Percentiles rank a stretch among this genome's conserved stretches.
These are phyloP conservation scores for Pythium aristosporum DNA, from an alignment of 352 stramenopile genomes.

Conservation along the genomic window DNA sequence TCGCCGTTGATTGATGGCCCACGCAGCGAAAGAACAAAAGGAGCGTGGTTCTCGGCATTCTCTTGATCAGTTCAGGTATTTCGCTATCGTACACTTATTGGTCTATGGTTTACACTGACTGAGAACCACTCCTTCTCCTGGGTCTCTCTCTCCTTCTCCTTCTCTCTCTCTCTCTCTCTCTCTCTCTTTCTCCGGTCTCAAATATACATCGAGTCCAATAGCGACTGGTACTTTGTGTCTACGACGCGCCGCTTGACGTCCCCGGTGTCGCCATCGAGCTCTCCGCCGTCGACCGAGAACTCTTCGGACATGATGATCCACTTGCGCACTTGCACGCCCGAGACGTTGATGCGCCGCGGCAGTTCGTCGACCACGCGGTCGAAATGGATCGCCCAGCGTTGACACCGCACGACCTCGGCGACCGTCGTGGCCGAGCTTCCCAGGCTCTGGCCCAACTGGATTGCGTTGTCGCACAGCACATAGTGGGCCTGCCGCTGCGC, in stretches of 20 bases:
- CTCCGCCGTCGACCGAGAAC: conserved; percentile 65
- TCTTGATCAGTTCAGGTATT: conserved; percentile 16
- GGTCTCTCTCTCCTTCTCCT: background rate
- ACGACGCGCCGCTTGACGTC: conserved; percentile 61
- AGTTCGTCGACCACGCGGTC: conserved; percentile 60
- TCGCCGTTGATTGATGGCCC: no score
- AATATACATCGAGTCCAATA: conserved; percentile 76
- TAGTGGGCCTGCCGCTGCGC: conserved; percentile 5
- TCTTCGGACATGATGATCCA: conserved; percentile 77
- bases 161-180: conserved; percentile 1
- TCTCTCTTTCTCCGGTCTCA: conserved; percentile 25
- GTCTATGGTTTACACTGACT: conserved; percentile 15
- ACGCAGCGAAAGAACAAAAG: background rate
- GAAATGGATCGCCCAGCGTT: conserved; percentile 76
- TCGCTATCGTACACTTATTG: conserved; percentile 23
- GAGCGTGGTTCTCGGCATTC: background rate
- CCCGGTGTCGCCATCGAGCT: conserved; percentile 66
- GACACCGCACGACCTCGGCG: conserved; percentile 60
- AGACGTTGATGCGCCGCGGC: conserved; percentile 44
- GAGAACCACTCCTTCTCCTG: background rate
- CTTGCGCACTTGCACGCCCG: conserved; percentile 66
- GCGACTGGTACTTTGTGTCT: conserved; percentile 67
- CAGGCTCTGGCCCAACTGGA: conserved; percentile 22
- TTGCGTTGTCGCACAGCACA: conserved; percentile 48
- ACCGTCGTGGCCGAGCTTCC: conserved; percentile 43